A percentile compares a stretch with the other conserved stretches of the same genome.
phyloP scores from a whole-genome alignment of 2,329 filamentous ascomycete genomes.

The Botryotinia calthae region DNA sequence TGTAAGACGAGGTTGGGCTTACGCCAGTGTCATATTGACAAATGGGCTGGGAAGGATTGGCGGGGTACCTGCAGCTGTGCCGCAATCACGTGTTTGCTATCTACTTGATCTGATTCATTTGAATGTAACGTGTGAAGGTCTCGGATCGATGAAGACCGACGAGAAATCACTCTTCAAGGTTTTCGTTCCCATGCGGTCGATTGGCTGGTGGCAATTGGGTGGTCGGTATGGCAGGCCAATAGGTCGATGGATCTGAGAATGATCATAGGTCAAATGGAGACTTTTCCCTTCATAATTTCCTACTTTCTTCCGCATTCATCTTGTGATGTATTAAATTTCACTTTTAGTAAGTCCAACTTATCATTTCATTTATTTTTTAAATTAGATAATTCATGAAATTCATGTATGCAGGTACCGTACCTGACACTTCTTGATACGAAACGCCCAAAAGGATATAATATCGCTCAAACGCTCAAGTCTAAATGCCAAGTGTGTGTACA shows the following conservation, averaged over 20 bases:
- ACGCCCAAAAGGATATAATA: background rate
- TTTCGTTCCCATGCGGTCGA: background rate
- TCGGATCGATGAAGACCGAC: background rate
- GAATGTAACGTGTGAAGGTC: background rate
- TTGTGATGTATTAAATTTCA: background rate
- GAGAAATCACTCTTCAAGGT: background rate
- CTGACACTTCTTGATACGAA: background rate
- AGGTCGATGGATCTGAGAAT: background rate
- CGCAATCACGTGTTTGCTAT: background rate
- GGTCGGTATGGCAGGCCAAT: background rate
- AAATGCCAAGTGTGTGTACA: background rate
- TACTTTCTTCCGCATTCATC: background rate
- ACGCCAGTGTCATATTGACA: background rate
- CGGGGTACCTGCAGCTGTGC: background rate
- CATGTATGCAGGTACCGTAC: constrained; percentile 3
- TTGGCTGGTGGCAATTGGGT: background rate
- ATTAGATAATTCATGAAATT: background rate
- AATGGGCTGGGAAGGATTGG: background rate
- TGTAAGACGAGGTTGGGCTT: constrained; percentile 8
- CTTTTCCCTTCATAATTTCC: background rate
- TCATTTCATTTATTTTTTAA: background rate
- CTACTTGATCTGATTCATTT: background rate
- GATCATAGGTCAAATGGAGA: background rate
- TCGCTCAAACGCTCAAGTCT: background rate
- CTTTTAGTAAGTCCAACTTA: background rate